Evolutionary conservation across 305 asterid genomes (phyloP).

Genomic region (Euphrasia arctica): DNA sequence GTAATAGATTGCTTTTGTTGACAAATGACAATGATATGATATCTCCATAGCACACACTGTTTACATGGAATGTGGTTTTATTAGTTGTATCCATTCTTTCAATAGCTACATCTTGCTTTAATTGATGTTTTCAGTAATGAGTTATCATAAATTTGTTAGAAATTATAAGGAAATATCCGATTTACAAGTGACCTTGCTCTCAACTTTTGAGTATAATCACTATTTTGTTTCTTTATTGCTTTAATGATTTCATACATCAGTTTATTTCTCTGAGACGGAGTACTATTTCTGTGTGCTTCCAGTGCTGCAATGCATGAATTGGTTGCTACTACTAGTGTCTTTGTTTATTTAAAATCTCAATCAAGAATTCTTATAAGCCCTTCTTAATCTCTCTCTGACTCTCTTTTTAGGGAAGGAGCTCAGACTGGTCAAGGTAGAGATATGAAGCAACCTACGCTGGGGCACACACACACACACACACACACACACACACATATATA

Average conservation of each 20-base stretch:
- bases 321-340: neutral
- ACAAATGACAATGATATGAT: neutral
- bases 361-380: constrained; percentile 23
- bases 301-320: constrained; percentile 8
- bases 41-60: constrained; percentile 14
- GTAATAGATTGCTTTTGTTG: neutral
- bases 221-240: constrained; percentile 1
- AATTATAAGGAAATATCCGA: too few relatives aligned
- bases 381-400: constrained; percentile 8
- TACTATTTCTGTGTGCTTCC: neutral
- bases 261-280: neutral
- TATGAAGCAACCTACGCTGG: constrained; percentile 24
- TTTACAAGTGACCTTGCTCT: neutral
- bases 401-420: constrained; percentile 43
- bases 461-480: neutral
- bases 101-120: neutral
- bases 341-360: constrained; percentile 4
- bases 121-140: neutral
- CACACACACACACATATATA: neutral
- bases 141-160: neutral
- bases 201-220: neutral
- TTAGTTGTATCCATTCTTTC: neutral
- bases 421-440: constrained; percentile 46
- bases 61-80: neutral
- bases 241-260: neutral